These are phyloP conservation scores for Knufia petricola DNA, from an alignment of 2,329 filamentous ascomycete genomes.

Conservation along the genomic window DNA sequence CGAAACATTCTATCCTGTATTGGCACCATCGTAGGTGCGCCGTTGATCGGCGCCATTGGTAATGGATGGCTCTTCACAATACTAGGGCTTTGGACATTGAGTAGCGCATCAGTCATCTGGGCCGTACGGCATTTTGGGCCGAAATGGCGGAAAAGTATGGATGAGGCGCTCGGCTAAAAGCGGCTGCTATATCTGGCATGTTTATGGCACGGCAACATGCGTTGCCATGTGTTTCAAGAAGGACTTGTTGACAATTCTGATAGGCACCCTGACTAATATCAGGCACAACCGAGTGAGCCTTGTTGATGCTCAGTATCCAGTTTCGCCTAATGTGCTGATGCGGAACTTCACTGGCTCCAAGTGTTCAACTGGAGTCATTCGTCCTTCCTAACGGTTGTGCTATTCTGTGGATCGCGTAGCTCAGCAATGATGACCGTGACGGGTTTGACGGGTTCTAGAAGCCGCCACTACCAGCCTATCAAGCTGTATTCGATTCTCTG, in stretches of 20 bases:
- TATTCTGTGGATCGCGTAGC: neutral
- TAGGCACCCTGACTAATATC: neutral
- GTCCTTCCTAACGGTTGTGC: no score
- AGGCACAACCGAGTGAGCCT: constrained; percentile 5
- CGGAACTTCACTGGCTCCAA: no score
- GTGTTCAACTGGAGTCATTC: no score
- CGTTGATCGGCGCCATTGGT: constrained; percentile 60
- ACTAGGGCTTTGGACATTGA: constrained; percentile 46
- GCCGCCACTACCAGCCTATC: neutral
- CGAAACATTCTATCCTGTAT: constrained; percentile 69
- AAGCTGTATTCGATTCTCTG: neutral
- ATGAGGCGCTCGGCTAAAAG: constrained; percentile 13
- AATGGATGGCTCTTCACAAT: constrained; percentile 69
- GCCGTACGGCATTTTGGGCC: constrained; percentile 39
- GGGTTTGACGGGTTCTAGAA: neutral
- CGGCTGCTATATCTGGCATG: neutral
- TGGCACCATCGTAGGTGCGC: constrained; percentile 59
- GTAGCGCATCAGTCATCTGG: constrained; percentile 48
- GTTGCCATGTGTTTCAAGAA: neutral
- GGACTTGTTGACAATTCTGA: neutral
- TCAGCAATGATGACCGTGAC: neutral
- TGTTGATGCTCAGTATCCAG: neutral
- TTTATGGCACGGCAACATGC: neutral
- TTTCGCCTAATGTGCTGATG: neutral
- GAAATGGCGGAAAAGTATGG: constrained; percentile 21